A percentile compares a stretch with the other conserved stretches of the same genome.
Conservation (phyloP, 2,329 filamentous ascomycete species). For the Aspergillus costaricaensis region DNA sequence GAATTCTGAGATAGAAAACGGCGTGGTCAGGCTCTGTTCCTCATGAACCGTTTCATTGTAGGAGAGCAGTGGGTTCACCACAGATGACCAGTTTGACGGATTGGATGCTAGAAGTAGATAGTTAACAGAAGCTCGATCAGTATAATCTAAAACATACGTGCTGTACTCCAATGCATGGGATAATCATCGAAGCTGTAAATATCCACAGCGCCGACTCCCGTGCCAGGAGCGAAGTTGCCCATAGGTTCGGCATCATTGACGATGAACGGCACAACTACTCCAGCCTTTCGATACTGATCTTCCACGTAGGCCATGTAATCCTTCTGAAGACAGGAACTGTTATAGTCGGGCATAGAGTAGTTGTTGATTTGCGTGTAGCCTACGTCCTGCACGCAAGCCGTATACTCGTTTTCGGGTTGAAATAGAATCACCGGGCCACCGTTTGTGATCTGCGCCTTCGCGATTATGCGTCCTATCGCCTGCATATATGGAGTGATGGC, state of each 20-base stretch:
- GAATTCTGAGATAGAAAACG: constrained; percentile 10
- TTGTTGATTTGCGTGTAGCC: not conserved
- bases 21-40: constrained; percentile 3
- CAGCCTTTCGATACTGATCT: constrained; percentile 63
- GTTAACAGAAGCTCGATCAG: no score
- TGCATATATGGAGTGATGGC: constrained; percentile 50
- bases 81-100: not conserved
- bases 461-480: constrained; percentile 59
- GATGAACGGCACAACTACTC: constrained; percentile 71
- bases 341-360: constrained; percentile 22
- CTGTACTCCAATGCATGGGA: constrained; percentile 2
- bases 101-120: not conserved
- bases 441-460: constrained; percentile 69
- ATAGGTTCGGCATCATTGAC: constrained; percentile 65
- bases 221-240: constrained; percentile 65
- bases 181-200: constrained; percentile 53
- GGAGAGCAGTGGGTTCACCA: not conserved
- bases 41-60: not conserved
- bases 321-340: constrained; percentile 59
- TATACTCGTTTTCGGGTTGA: constrained; percentile 81
- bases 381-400: constrained; percentile 28
- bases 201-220: constrained; percentile 9
- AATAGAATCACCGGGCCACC: constrained; percentile 75
- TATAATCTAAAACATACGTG: not conserved
- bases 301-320: constrained; percentile 69